Conservation (phyloP, 768 basidiomycete species). For the Tricholoma hemisulphureum region DNA sequence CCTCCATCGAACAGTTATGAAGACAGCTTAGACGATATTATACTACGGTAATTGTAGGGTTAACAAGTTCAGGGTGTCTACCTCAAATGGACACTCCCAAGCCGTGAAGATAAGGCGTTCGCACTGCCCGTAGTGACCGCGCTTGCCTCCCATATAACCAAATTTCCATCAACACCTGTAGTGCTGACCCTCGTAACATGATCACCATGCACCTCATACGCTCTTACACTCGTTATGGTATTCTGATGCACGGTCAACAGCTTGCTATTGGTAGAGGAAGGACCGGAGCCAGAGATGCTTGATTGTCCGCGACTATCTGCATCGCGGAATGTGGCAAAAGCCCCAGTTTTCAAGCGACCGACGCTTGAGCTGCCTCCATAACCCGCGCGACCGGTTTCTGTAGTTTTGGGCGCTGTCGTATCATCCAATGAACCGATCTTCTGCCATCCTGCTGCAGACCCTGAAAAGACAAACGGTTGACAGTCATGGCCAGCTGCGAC, state of each 20-base stretch:
- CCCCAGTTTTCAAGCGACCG: slow-evolving; percentile 86
- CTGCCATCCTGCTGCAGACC: slow-evolving; percentile 76
- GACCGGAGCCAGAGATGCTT: slow-evolving; percentile 24
- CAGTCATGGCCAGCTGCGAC: slow-evolving; percentile 98
- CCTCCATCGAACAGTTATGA: slow-evolving; percentile 15
- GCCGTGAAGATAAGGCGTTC: slow-evolving; percentile 39
- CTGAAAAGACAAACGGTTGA: slow-evolving; percentile 86
- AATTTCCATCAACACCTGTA: slow-evolving; percentile 87
- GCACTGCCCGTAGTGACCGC: slow-evolving; percentile 44
- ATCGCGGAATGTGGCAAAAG: slow-evolving; percentile 91
- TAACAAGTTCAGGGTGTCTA: slow-evolving; percentile 14
- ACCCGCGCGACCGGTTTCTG: slow-evolving; percentile 42
- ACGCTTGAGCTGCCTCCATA: slow-evolving; percentile 45
- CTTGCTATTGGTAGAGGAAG: slow-evolving; percentile 59
- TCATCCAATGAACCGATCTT: slow-evolving; percentile 83
- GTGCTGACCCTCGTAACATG: slow-evolving; percentile 79
- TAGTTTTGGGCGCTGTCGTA: slow-evolving; percentile 48
- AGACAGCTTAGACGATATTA: slow-evolving; percentile 25
- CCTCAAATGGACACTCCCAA: slow-evolving; percentile 50
- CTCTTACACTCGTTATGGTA: slow-evolving; percentile 88
- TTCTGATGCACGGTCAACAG: slow-evolving; percentile 94
- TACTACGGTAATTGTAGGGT: slow-evolving; percentile 20
- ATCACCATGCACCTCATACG: slow-evolving; percentile 62
- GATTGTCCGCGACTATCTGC: slow-evolving; percentile 79
- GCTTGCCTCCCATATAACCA: slow-evolving; percentile 88